Base-by-base conservation (phyloP, 768 basidiomycete genomes). In the Suillus fuscotomentosus region DNA sequence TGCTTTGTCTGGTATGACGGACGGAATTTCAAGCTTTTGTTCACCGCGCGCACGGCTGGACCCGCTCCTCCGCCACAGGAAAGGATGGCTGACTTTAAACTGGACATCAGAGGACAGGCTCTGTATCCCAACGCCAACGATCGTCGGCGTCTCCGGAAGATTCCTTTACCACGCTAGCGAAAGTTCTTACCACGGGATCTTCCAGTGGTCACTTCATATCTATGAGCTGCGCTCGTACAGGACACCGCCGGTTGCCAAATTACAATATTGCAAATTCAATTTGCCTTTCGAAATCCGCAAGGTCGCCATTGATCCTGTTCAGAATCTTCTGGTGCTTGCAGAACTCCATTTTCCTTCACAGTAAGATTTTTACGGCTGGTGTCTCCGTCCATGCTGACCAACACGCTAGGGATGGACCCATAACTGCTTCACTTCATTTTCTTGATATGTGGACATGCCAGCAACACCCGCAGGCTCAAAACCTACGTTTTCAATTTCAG, bases 401-500 rank as follows among this genome's bases (percentile, higher is more conserved):
- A 17, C 17, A 59, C 10, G 9, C 56, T 67, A 76, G 75, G 53
- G 71, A 70, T 60, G 68, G 68, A 3, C 69, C 73, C 17, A 73
- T 73, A 60, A 64, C 61, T 17, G 67, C 70, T 66, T 63, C 67
- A 20, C 51, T 88, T 67, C 84, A 84, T 66, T 79, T 88, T 63
- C 82, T 85, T 64, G 78, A 86, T 70, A 72, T 88, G 60, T 83
- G 82, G 77, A 78, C 77, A n/a, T 85, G 84, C 64, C 82, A 79
- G 62, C 84, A 84, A 68, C 86, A 88, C 69, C 77, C 81, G 38
- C 76, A 73, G 59, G 82, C 84, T 36, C 50, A 67, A 45, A 71
- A 76, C 42, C 67, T 73, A 20, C 66, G 69, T 31, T 62, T 76
- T 39, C 69, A 64, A 38, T 75, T 73, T 50, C 75, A 68, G 60